Percentiles rank a stretch among this genome's conserved stretches.
phyloP scores from a whole-genome alignment of 2,329 filamentous ascomycete species.

The Xylariaceae sp. region DNA sequence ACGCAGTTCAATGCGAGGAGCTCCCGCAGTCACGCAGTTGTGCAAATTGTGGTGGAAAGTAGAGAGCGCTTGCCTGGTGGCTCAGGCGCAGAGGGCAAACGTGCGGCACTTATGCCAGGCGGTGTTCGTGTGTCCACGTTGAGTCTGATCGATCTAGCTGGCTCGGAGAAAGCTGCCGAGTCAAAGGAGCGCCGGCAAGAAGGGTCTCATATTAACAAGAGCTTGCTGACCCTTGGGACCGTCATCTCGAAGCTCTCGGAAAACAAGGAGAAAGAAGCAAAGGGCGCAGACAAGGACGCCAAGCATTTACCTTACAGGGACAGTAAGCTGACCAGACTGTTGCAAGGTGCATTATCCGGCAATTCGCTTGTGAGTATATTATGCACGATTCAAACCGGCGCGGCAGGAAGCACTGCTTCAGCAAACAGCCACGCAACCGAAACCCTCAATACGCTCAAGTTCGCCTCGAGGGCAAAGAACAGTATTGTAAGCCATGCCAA shows the following conservation, averaged over 20 bases:
- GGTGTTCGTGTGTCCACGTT: constrained; percentile 93
- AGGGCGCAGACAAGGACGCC: constrained; percentile 70
- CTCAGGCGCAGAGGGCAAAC: constrained; percentile 54
- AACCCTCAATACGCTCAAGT: constrained; percentile 94
- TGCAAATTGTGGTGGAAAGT: constrained; percentile 97
- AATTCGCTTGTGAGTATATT: constrained; percentile 95
- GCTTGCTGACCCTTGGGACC: constrained; percentile 86
- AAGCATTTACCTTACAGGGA: constrained; percentile 96
- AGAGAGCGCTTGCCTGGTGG: constrained; percentile 71
- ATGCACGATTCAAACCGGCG: constrained; percentile 90
- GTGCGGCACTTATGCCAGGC: constrained; percentile 69
- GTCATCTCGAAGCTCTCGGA: constrained; percentile 92
- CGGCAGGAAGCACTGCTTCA: constrained; percentile 65
- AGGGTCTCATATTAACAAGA: constrained; percentile 98
- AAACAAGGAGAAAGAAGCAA: constrained; percentile 75
- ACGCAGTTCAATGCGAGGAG: constrained; percentile 97
- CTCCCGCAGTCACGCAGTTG: constrained; percentile 95
- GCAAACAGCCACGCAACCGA: constrained; percentile 75
- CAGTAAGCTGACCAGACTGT: constrained; percentile 88
- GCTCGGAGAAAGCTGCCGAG: constrained; percentile 93
- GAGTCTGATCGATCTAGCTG: constrained; percentile 92
- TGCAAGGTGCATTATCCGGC: constrained; percentile 89
- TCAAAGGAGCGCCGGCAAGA: constrained; percentile 91
- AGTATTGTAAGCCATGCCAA: constrained; percentile 97
- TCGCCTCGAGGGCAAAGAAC: constrained; percentile 94